Conservation (phyloP, 2,329 filamentous ascomycete genomes). For the Stenocarpella maydis region DNA sequence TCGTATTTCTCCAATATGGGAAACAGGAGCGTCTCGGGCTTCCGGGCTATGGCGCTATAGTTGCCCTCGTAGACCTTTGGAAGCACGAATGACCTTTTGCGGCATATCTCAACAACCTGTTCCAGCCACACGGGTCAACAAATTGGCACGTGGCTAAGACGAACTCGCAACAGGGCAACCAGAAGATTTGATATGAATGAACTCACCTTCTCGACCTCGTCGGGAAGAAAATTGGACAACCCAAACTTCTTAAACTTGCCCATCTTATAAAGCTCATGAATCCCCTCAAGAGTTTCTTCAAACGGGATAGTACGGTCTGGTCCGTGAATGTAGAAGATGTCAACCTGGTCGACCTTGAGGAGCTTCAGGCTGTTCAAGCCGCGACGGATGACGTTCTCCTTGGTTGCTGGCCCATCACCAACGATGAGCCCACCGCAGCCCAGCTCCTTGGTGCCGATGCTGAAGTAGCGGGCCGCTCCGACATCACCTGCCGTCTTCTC, state of each 20-base stretch:
- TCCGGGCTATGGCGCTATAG: constrained; percentile 51
- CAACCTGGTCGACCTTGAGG: constrained; percentile 36
- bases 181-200: no score
- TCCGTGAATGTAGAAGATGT: constrained; percentile 15
- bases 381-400: background rate
- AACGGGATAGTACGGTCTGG: constrained; percentile 44
- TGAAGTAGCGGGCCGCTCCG: background rate
- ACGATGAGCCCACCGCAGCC: background rate
- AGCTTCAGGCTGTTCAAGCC: constrained; percentile 41
- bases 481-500: background rate
- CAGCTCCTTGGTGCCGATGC: background rate
- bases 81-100: no score
- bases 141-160: no score
- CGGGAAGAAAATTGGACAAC: constrained; percentile 49
- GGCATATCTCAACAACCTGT: no score
- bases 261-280: constrained; percentile 46
- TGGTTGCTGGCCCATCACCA: background rate
- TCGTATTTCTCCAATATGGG: constrained; percentile 52
- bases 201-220: no score
- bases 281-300: constrained; percentile 47
- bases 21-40: constrained; percentile 49
- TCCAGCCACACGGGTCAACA: no score
- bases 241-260: constrained; percentile 51
- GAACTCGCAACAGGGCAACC: no score
- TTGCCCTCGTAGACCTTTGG: constrained; percentile 55